These are phyloP conservation scores for Bifiguratus adelaidae DNA, from an alignment of 192 early-diverging fungal genomes.

Conservation along the genomic window DNA sequence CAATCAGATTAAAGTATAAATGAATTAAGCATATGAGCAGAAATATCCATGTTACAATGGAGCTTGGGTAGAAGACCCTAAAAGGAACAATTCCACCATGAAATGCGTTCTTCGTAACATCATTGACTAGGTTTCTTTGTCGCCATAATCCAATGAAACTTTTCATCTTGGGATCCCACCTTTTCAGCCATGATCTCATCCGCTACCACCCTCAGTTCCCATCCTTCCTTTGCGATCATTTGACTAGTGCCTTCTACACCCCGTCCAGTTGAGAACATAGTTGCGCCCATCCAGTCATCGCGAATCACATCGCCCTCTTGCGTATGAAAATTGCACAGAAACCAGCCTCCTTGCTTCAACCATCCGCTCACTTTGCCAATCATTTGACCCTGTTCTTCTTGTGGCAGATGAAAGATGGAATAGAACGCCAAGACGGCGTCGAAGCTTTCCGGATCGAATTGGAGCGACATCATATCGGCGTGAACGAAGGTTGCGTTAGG, in stretches of 20 bases:
- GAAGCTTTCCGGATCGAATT: not conserved
- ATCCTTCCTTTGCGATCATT: not conserved
- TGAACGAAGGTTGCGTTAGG: conserved; percentile 3
- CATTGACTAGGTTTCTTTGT: too few relatives aligned
- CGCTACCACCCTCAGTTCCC: not conserved
- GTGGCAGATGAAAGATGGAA: conserved; percentile 5
- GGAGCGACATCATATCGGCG: not conserved
- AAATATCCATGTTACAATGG: too few relatives aligned
- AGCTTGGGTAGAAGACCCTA: too few relatives aligned
- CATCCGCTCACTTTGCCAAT: not conserved
- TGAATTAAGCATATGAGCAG: too few relatives aligned
- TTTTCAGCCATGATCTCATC: conserved; percentile 1
- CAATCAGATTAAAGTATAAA: too few relatives aligned
- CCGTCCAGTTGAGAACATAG: not conserved
- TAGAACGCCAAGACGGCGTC: conserved; percentile 4
- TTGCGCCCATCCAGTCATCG: not conserved
- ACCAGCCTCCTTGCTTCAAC: conserved; percentile 4
- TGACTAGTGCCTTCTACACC: conserved; percentile 3
- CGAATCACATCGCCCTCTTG: not conserved
- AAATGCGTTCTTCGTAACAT: too few relatives aligned
- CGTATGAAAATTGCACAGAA: conserved; percentile 5
- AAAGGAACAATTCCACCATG: too few relatives aligned
- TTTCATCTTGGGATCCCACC: not conserved
- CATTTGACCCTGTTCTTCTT: not conserved
- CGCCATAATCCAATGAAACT: conserved; percentile 3